phyloP scores from a whole-genome alignment of 495 filamentous ascomycete species.

The Lepidopterella palustris region DNA sequence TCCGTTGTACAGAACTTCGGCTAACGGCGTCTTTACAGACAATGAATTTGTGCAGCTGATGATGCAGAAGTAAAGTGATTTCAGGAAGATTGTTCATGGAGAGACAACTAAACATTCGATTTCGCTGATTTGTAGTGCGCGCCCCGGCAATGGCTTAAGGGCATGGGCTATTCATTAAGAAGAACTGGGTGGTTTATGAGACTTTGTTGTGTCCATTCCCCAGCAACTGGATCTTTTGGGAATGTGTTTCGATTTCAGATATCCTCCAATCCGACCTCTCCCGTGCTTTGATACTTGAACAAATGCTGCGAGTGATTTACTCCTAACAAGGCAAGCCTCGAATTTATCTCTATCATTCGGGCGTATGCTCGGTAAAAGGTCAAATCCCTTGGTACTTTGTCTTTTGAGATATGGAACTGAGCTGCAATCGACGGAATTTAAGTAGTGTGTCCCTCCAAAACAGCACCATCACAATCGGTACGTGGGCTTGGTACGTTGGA shows the following conservation, averaged over 20 bases:
- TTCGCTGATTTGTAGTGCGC: neutral
- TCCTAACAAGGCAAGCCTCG: too few relatives aligned
- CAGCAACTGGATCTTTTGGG: constrained; percentile 10
- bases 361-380: too few relatives aligned
- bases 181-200: constrained; percentile 16
- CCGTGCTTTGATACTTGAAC: neutral
- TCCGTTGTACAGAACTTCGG: neutral
- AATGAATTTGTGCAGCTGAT: constrained; percentile 99
- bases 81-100: constrained; percentile 4
- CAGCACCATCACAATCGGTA: too few relatives aligned
- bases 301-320: neutral
- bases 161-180: constrained; percentile 12
- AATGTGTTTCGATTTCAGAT: constrained; percentile 16
- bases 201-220: constrained; percentile 1
- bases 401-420: too few relatives aligned
- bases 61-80: constrained; percentile 88
- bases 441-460: too few relatives aligned
- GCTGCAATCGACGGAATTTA: too few relatives aligned
- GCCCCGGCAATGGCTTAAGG: constrained; percentile 16
- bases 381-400: too few relatives aligned
- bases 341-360: too few relatives aligned
- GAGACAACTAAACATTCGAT: constrained; percentile 3
- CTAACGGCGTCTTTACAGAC: constrained; percentile 54
- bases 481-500: too few relatives aligned
- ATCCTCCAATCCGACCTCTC: constrained; percentile 26